phyloP scores from a whole-genome alignment of 2,329 filamentous ascomycete species.

The Aspergillus fumigatiaffinis region DNA sequence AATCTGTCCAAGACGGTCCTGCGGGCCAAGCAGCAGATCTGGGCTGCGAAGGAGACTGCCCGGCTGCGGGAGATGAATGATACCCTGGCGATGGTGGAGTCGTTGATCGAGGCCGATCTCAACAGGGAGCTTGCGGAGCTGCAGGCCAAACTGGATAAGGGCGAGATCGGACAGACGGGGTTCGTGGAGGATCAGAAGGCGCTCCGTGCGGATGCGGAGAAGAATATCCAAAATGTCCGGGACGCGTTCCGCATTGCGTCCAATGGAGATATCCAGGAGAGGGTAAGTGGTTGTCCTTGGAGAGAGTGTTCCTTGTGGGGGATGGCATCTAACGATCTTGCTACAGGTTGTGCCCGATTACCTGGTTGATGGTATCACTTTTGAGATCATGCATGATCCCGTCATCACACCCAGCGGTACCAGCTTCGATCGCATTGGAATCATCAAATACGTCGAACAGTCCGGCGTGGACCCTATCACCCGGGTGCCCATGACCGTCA shows the following conservation, averaged over 20 bases:
- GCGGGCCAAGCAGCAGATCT: constrained; percentile 77
- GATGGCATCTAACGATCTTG: constrained; percentile 5
- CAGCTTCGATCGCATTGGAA: constrained; percentile 81
- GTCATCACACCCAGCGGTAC: constrained; percentile 69
- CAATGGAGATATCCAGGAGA: constrained; percentile 39
- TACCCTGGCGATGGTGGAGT: constrained; percentile 39
- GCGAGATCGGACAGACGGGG: constrained; percentile 54
- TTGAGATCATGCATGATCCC: constrained; percentile 51
- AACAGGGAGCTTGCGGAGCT: constrained; percentile 35
- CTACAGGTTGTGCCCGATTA: constrained; percentile 45
- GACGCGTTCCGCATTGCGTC: constrained; percentile 42
- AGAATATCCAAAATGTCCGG: constrained; percentile 44
- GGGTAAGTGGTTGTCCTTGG: constrained; percentile 30
- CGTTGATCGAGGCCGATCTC: constrained; percentile 37
- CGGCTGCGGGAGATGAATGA: constrained; percentile 44
- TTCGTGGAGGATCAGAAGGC: constrained; percentile 65
- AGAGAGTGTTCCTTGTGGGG: not conserved
- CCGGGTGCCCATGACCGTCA: constrained; percentile 63
- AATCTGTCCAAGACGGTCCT: constrained; percentile 72
- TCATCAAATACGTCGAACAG: constrained; percentile 79
- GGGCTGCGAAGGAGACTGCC: constrained; percentile 66
- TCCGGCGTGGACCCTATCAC: constrained; percentile 78
- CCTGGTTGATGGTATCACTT: constrained; percentile 47
- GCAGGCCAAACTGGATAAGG: constrained; percentile 31
- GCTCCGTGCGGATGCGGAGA: constrained; percentile 48